Evolutionary conservation across 257 asterid species (phyloP).

Genomic region (Solanum sejunctum): DNA sequence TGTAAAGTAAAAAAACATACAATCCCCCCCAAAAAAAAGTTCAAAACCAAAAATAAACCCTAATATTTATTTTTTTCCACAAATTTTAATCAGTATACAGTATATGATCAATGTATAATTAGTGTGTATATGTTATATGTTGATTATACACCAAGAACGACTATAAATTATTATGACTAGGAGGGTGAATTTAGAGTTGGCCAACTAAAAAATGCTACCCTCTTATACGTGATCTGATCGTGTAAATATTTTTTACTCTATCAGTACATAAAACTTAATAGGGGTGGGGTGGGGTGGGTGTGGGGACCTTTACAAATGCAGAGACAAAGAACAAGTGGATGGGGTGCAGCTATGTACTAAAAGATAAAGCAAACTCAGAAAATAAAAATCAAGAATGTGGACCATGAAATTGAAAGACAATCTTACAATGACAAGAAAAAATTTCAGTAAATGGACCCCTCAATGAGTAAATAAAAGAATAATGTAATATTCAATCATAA

Average conservation of each 20-base stretch:
- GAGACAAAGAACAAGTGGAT: slow-evolving; percentile 1
- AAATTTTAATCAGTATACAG: neutral
- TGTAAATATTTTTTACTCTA: neutral
- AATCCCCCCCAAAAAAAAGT: neutral
- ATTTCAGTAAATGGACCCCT: neutral
- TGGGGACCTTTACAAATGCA: neutral
- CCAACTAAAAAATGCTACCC: neutral
- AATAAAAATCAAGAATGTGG: slow-evolving; percentile 15
- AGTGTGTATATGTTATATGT: neutral
- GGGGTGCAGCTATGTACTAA: neutral
- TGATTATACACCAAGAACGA: neutral
- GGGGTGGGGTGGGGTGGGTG: too few species aligned
- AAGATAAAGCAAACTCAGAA: neutral
- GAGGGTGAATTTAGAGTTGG: too few species aligned
- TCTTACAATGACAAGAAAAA: neutral
- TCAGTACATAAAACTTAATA: neutral
- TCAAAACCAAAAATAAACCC: neutral
- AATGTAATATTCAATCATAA: neutral
- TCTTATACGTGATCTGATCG: neutral
- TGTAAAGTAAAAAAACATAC: too few species aligned
- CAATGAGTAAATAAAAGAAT: neutral
- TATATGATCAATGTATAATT: neutral
- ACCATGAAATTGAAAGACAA: neutral
- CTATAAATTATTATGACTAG: neutral
- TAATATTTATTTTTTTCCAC: neutral